phyloP scores from a whole-genome alignment of 441 rosid species.

The Codiaeum variegatum region DNA sequence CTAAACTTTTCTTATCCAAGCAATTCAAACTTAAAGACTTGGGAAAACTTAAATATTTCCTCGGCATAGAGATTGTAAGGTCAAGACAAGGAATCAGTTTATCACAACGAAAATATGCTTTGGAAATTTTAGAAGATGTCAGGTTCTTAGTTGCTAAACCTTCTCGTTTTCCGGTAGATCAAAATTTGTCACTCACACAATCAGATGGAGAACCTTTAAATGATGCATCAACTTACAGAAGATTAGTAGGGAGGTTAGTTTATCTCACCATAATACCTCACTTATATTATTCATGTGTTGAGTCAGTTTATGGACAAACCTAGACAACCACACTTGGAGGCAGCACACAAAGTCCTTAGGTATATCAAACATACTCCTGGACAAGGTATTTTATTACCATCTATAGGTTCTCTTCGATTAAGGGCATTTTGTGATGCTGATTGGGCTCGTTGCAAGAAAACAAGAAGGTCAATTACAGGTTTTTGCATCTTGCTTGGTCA shows the following conservation, averaged over 20 bases:
- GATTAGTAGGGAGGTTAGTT: neutral
- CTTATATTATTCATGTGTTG: neutral
- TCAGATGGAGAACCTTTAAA: neutral
- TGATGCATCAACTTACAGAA: neutral
- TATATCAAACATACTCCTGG: neutral
- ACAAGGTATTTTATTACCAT: neutral
- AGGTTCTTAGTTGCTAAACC: neutral
- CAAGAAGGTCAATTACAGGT: neutral
- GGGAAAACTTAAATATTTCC: neutral
- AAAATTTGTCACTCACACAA: neutral
- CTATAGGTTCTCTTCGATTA: neutral
- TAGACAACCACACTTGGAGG: neutral
- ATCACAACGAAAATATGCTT: no score
- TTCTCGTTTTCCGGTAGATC: neutral
- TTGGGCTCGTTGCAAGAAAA: slow-evolving; percentile 6
- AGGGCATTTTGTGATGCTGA: slow-evolving; percentile 8
- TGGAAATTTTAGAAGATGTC: neutral
- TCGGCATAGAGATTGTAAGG: no score
- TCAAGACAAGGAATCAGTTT: no score
- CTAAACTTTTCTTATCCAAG: neutral
- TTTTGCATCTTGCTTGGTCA: slow-evolving; percentile 5
- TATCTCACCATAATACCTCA: neutral
- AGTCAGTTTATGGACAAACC: slow-evolving; percentile 16
- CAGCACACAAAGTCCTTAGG: neutral
- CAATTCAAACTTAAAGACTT: neutral